Evolutionary conservation across 2,329 filamentous ascomycete species (phyloP).

Genomic region (Cladosporium sp.): DNA sequence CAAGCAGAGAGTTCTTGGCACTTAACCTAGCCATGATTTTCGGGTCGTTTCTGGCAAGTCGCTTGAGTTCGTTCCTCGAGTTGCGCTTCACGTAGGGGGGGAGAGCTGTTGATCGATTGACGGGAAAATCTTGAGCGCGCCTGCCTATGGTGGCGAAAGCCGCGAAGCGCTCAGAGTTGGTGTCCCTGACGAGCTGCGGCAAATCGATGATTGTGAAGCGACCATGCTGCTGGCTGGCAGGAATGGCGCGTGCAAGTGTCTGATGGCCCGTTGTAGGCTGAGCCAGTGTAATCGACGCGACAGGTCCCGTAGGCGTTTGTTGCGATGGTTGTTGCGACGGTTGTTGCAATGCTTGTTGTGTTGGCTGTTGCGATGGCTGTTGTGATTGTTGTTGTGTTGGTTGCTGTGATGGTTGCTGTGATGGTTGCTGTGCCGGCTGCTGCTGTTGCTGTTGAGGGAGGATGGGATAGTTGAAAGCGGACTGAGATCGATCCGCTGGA

Average conservation of each 20-base stretch:
- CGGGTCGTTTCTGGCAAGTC: conserved; percentile 36
- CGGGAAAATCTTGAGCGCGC: conserved; percentile 35
- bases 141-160: conserved; percentile 40
- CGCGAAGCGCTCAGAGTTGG: conserved; percentile 39
- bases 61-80: conserved; percentile 42
- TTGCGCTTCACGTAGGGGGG: conserved; percentile 38
- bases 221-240: conserved; percentile 26
- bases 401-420: conserved; percentile 11
- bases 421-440: conserved; percentile 10
- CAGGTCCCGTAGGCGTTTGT: conserved; percentile 5
- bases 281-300: conserved; percentile 23
- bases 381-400: conserved; percentile 12
- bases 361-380: conserved; percentile 10
- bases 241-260: conserved; percentile 24
- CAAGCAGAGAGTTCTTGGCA: neutral
- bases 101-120: conserved; percentile 41
- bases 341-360: no score
- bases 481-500: neutral
- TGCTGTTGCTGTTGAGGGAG: conserved; percentile 4
- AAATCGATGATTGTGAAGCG: conserved; percentile 38
- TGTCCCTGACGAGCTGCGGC: conserved; percentile 36
- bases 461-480: neutral
- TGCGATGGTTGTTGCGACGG: neutral
- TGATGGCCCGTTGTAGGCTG: conserved; percentile 24
- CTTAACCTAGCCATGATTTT: conserved; percentile 32